Base-by-base conservation (phyloP, 2,329 filamentous ascomycete species). In the Claviceps monticola region DNA sequence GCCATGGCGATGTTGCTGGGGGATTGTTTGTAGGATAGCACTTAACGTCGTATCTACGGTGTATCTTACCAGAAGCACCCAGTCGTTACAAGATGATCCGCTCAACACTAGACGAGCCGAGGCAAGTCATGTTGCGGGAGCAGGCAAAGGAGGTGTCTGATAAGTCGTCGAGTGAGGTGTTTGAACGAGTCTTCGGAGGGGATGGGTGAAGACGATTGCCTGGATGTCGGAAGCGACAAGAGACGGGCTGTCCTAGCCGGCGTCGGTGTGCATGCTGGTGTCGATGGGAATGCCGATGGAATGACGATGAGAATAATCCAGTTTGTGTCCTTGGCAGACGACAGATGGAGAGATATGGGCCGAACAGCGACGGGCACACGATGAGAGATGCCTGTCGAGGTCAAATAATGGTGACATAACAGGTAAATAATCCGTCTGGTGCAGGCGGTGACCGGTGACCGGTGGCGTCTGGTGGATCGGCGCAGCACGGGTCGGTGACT, bases 1-100 rank as follows among this genome's bases (percentile, higher is more conserved):
- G 83, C 81, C 86, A 90, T 89, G 66, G 55, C 66, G 64, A 55
- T 49, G 55, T 42, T 39, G 46, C 49, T 44, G 13, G 23, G 44
- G 7, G 7, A 14, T n/a, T 3, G 3, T 11, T 19, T 44, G 3
- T 4, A 42, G 36, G n/a, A 38, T 1, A 29, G 26, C 26, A 29
- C 26, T 29, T n/a, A 38, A 41, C 5, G 23, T 39, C 21, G 46
- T 21, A 19, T 19, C 46, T 21, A 26, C 9, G 7, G 19, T 29
- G 13, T 23, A 16, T 39, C 59, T 55, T 51, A 26, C 45, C 49
- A 46, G 50, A 45, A 39, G 36, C 42, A 41, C 46, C 34, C 54
- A 54, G 59, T 59, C 55, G 59, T 57, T 56, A 59, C 60, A 58
- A 58, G 62, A 64, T 65, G 61, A 61, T 59, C 59, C 61, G 62